Evolutionary conservation across 495 filamentous ascomycete species (phyloP).

Genomic region (Penicillium paradoxum): DNA sequence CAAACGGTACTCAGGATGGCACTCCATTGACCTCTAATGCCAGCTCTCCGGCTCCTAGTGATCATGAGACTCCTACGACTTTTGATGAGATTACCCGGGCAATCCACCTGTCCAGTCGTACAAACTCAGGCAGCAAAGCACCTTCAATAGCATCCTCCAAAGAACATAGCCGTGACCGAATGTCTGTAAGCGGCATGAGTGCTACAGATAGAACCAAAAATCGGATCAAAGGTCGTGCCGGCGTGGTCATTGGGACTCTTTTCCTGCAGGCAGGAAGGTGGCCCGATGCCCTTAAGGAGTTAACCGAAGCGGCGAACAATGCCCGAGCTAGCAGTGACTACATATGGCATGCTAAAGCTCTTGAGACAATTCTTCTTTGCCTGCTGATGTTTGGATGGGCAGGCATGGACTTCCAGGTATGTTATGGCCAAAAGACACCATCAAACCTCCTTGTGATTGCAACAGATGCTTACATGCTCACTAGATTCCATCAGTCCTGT

Average conservation of each 20-base stretch:
- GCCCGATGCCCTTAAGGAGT: conserved; percentile 82
- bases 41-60: conserved; percentile 41
- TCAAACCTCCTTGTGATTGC: neutral
- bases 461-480: neutral
- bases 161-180: conserved; percentile 64
- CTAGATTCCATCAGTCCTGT: conserved; percentile 60
- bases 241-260: conserved; percentile 76
- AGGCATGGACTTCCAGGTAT: conserved; percentile 79
- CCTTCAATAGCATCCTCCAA: conserved; percentile 36
- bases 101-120: conserved; percentile 39
- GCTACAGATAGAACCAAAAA: conserved; percentile 75
- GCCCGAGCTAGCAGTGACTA: conserved; percentile 82
- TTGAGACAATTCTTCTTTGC: conserved; percentile 79
- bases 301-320: conserved; percentile 70
- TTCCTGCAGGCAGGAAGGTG: conserved; percentile 86
- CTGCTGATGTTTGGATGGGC: conserved; percentile 82
- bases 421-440: conserved; percentile 9
- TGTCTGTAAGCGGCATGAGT: conserved; percentile 80
- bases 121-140: conserved; percentile 30
- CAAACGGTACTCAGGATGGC: conserved; percentile 43
- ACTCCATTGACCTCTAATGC: conserved; percentile 47
- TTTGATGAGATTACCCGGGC: conserved; percentile 65
- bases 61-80: conserved; percentile 57
- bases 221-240: conserved; percentile 75
- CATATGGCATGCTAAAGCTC: conserved; percentile 92